Evolutionary conservation across 2,329 filamentous ascomycete species (phyloP), one percentile per base, ranked within the genome.

Genomic region (Hirsutella minnesotensis): DNA sequence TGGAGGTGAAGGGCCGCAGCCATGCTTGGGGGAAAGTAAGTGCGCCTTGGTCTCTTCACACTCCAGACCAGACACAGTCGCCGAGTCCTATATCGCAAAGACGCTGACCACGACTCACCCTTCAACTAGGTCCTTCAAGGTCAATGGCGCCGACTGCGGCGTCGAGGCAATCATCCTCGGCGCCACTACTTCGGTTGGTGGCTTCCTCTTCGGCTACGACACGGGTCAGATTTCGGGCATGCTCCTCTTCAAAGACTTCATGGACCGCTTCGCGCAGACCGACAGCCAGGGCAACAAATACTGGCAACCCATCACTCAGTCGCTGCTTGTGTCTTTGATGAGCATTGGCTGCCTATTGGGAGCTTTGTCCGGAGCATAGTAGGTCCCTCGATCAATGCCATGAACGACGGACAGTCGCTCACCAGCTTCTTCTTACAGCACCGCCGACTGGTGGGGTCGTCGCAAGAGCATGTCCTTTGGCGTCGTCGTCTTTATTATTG

Each of bases 151-250:
- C 53, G 56, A 65, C 39, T 66, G 63, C 41, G 64, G 65, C 38
- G 43, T 55, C 20, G 64, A 68, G 47, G 49, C 65, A 20, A 48
- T 69, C 45, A 41, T 69, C 22, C 51, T 78, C 22, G 73, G 72
- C 37, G 58, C 68, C 29, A 63, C 71, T 35, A 75, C 74, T 36
- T 73, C 70, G 37, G 69, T 80, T 34, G 76, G 76, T 46, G 77
- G 75, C 39, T 77, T 77, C 56, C 68, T 81, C 47, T 79, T 79
- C 55, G 77, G 77, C 39, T 79, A 79, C 50, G 77, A 80, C 49
- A 80, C 74, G 9, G 77, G 75, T 49, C 73, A 77, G 52, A 77
- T 78, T 41, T 75, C 72, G 7, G 63, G 61, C 34, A 66, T 73
- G 53, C 58, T 72, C 9, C 56, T 69, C 16, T 73, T 73, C 53